Percentiles rank a stretch among this genome's conserved stretches.
phyloP scores from a whole-genome alignment of 2,329 filamentous ascomycete genomes.

The Talaromyces atroroseus region DNA sequence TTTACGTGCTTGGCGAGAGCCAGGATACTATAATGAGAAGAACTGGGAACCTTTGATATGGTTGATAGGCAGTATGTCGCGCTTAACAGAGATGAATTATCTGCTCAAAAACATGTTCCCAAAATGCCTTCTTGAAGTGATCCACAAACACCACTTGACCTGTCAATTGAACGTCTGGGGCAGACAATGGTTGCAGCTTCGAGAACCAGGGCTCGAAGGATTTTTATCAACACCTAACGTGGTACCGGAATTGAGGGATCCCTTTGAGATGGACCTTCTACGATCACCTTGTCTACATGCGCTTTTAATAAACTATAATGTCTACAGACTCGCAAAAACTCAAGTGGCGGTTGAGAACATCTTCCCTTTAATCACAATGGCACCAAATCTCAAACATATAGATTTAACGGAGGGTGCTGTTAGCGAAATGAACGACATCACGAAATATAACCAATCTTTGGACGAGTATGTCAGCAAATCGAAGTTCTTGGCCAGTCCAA shows the following conservation, averaged over 20 bases:
- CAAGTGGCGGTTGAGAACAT: not conserved
- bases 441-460: not conserved
- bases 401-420: not conserved
- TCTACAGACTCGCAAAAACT: too few species aligned
- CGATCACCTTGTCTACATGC: slow-evolving; percentile 3
- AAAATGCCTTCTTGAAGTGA: slow-evolving; percentile 3
- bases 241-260: too few species aligned
- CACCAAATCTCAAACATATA: slow-evolving; percentile 5
- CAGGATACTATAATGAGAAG: too few species aligned
- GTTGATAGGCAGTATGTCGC: slow-evolving; percentile 1
- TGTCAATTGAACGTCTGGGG: slow-evolving; percentile 7
- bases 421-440: not conserved
- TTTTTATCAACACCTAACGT: too few species aligned
- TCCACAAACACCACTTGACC: not conserved
- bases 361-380: not conserved
- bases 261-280: slow-evolving; percentile 1
- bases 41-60: too few species aligned
- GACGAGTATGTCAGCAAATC: not conserved
- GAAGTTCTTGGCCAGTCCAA: not conserved
- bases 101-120: slow-evolving; percentile 2
- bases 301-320: not conserved
- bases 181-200: not conserved
- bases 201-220: too few species aligned
- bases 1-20: too few species aligned
- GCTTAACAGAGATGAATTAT: not conserved